Percentiles rank a stretch among this genome's conserved stretches.
Evolutionary conservation across 306 rosid genomes (phyloP).

Genomic region (Acmispon strigosus): DNA sequence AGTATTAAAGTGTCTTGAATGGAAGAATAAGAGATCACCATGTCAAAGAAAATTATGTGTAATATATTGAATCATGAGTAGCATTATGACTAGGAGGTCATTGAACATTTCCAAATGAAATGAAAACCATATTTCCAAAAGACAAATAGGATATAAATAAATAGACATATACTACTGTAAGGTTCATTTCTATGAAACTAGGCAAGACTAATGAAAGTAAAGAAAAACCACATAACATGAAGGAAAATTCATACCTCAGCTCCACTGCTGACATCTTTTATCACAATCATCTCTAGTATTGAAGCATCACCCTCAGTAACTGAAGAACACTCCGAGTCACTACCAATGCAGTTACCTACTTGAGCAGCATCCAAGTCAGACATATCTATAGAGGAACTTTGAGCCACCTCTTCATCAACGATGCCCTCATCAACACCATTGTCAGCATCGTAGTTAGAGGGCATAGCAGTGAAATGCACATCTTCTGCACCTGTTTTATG

Average conservation of each 20-base stretch:
- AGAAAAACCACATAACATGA: background rate
- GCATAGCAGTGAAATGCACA: conserved; percentile 62
- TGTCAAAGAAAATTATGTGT: background rate
- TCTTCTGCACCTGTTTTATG: conserved; percentile 91
- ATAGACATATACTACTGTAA: background rate
- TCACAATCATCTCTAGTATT: conserved; percentile 73
- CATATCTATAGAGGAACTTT: conserved; percentile 23
- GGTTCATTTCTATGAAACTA: background rate
- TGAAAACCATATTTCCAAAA: background rate
- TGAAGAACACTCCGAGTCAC: conserved; percentile 26
- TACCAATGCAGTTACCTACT: background rate
- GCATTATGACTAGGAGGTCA: background rate
- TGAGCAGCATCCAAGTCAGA: conserved; percentile 8
- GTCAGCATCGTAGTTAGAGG: conserved; percentile 47
- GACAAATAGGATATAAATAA: background rate
- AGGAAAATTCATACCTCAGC: conserved; percentile 47
- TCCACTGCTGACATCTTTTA: conserved; percentile 70
- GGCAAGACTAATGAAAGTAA: background rate
- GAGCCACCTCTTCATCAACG: conserved; percentile 19
- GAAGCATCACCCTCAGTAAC: conserved; percentile 31
- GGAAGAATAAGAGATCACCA: background rate
- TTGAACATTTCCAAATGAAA: conserved; percentile 7
- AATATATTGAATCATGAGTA: background rate
- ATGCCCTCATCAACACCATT: conserved; percentile 16
- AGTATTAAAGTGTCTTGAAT: background rate